Conservation (phyloP, 2,329 filamentous ascomycete species). For the Ophiostoma sp. region DNA sequence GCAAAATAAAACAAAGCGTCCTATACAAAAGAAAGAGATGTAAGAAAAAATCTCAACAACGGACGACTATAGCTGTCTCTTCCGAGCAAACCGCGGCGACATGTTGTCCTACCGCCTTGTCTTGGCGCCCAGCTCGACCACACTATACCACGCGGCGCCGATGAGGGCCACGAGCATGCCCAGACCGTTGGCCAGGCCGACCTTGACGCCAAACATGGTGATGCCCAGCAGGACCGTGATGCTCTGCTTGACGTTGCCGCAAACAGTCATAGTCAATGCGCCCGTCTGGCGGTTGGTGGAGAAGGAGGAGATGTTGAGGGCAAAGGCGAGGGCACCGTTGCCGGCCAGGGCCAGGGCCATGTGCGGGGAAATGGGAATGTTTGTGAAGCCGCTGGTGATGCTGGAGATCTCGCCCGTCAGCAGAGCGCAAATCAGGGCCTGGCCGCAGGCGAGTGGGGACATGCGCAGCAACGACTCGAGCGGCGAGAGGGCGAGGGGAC, state of each 20-base stretch:
- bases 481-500: conserved; percentile 56
- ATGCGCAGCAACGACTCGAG: conserved; percentile 62
- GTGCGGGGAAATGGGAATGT: conserved; percentile 30
- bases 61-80: background rate
- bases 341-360: conserved; percentile 44
- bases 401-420: conserved; percentile 52
- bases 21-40: background rate
- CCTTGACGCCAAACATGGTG: conserved; percentile 51
- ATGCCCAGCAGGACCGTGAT: conserved; percentile 56
- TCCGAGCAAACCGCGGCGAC: background rate
- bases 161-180: conserved; percentile 56
- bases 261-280: conserved; percentile 59
- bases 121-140: conserved; percentile 48
- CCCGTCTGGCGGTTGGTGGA: conserved; percentile 58
- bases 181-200: conserved; percentile 54
- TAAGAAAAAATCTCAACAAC: background rate
- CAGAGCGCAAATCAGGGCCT: conserved; percentile 54
- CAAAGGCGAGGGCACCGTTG: conserved; percentile 56
- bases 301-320: conserved; percentile 58
- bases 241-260: conserved; percentile 59
- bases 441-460: conserved; percentile 59
- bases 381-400: conserved; percentile 19
- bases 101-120: conserved; percentile 4
- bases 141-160: conserved; percentile 59
- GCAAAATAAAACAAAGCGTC: background rate